Evolutionary conservation across 306 rosid species (phyloP), one percentile per base, ranked within the genome.

Genomic region (Gleditsia sinensis): DNA sequence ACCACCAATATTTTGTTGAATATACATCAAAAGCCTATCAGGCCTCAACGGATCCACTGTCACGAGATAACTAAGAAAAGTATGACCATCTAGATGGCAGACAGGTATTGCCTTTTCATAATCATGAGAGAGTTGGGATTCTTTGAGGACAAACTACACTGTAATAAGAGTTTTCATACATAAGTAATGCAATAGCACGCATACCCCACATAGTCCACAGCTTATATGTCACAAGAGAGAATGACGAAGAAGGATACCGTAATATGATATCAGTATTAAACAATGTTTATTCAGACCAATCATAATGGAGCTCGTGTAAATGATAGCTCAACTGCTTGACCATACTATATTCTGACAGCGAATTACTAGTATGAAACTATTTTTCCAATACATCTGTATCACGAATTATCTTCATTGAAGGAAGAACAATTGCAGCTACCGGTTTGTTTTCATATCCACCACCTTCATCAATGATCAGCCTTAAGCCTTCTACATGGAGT

Each of bases 381-480:
- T 81, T 81, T 36, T 75, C 54, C 76, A 75, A 69, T 25, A 49
- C 76, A 71, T 86, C 97, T 0, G 85, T 88, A 50, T 91, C 97
- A 9, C 89, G 92, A 34, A 89, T 85, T 43, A 89, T 88, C 87
- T 68, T 83, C 96, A 63, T 81, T 2, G 92, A 83, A 40, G 98
- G 94, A 55, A 93, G 96, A 75, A 89, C 76, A 79, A 91, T 76
- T 21, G 98, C 96, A 56, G 97, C 98, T 46, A 94, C 78, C 8
- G 97, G 90, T 14, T 48, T 89, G 33, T 89, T 70, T 48, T 59
- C 54, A 5, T 12, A 64, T 0, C 98, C 98, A 3, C 96, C 98
- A 8, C 96, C 91, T 85, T 91, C 89, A 39, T 94, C 98, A 30
- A 94, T 86, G 66, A 91, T 80, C 76, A 94, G 72, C 81, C 97